A percentile compares a stretch with the other conserved stretches of the same genome.
Conservation (phyloP, 2,329 filamentous ascomycete genomes). For the Pyrenophora tritici-repentis region DNA sequence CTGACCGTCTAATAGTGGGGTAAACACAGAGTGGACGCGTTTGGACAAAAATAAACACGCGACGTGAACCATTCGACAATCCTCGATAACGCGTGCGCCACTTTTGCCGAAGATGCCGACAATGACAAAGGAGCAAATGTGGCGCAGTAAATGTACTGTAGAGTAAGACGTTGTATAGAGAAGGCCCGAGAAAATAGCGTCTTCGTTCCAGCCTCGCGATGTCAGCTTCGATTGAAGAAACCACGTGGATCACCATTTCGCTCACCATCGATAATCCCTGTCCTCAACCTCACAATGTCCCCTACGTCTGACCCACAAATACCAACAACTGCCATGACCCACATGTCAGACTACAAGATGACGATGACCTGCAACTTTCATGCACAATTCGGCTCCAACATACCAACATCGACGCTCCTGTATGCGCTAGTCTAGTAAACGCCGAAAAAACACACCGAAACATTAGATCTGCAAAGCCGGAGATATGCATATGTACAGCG, state of each 20-base stretch:
- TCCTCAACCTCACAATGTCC: background rate
- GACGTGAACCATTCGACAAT: background rate
- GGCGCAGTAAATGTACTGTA: background rate
- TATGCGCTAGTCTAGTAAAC: too few relatives aligned
- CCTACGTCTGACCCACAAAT: background rate
- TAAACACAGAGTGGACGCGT: background rate
- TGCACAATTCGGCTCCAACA: too few relatives aligned
- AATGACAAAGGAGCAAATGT: background rate
- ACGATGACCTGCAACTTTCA: too few relatives aligned
- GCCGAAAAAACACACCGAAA: too few relatives aligned
- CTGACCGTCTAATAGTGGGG: background rate
- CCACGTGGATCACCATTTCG: constrained; percentile 1
- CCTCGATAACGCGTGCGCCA: background rate
- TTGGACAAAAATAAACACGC: constrained; percentile 6
- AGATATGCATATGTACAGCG: too few relatives aligned
- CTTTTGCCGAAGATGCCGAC: background rate
- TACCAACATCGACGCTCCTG: too few relatives aligned
- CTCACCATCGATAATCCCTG: constrained; percentile 10
- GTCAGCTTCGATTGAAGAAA: background rate
- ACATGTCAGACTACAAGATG: background rate
- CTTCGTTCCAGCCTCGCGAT: background rate
- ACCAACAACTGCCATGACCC: background rate
- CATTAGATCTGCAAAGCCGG: too few relatives aligned
- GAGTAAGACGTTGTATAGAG: background rate
- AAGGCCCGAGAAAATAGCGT: background rate